phyloP scores from a whole-genome alignment of 768 basidiomycete genomes.

The Russula sp. region DNA sequence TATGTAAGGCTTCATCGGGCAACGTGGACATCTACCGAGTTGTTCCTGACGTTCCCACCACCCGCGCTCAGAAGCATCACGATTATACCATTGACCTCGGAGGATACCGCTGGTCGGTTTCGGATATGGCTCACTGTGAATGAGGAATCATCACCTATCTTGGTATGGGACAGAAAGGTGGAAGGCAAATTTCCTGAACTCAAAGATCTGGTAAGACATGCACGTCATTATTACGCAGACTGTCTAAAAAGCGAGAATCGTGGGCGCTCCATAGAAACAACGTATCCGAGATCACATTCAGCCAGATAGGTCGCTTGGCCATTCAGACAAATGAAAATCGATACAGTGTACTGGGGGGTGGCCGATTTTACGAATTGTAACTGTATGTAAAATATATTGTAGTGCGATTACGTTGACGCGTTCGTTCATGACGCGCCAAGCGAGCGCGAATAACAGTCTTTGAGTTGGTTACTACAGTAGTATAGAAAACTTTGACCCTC shows the following conservation, averaged over 20 bases:
- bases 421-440: slow-evolving; percentile 1
- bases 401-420: slow-evolving; percentile 8
- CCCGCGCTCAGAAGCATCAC: slow-evolving; percentile 62
- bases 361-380: not conserved
- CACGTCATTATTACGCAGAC: not conserved
- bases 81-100: slow-evolving; percentile 65
- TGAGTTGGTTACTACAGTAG: not conserved
- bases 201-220: slow-evolving; percentile 63
- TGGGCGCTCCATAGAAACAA: slow-evolving; percentile 54
- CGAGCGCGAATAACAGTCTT: not conserved
- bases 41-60: slow-evolving; percentile 85
- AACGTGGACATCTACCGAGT: slow-evolving; percentile 89
- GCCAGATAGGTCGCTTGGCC: slow-evolving; percentile 78
- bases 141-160: slow-evolving; percentile 32
- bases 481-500: not conserved
- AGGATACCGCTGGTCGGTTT: slow-evolving; percentile 86
- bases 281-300: slow-evolving; percentile 77
- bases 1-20: slow-evolving; percentile 79
- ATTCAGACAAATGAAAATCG: slow-evolving; percentile 58
- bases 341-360: not conserved
- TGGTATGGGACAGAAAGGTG: slow-evolving; percentile 87
- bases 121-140: slow-evolving; percentile 72
- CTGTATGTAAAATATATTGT: not conserved
- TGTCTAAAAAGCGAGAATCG: slow-evolving; percentile 13
- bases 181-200: slow-evolving; percentile 92